These are phyloP conservation scores for Aureobasidium zeae DNA, from an alignment of 2,329 filamentous ascomycete genomes.

Conservation along the genomic window DNA sequence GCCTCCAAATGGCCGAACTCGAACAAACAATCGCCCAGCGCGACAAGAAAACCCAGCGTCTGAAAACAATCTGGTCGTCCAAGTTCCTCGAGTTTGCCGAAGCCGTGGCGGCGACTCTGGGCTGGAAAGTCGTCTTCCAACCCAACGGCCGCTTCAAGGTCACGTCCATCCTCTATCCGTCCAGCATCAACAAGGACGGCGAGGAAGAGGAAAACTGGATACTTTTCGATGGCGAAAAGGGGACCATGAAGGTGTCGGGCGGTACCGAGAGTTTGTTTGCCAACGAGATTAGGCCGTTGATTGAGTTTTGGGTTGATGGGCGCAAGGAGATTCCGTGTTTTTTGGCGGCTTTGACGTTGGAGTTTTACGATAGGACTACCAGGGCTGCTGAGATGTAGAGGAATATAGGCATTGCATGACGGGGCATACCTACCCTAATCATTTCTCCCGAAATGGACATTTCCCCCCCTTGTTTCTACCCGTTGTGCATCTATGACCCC, in stretches of 20 bases:
- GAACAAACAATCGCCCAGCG: constrained; percentile 45
- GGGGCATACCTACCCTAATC: too few relatives aligned
- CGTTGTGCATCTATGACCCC: too few relatives aligned
- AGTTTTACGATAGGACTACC: constrained; percentile 72
- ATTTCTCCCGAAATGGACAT: too few relatives aligned
- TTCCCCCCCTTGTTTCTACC: too few relatives aligned
- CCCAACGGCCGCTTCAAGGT: constrained; percentile 95
- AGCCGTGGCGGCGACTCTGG: constrained; percentile 81
- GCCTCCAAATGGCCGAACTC: constrained; percentile 61
- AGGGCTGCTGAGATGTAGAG: constrained; percentile 9
- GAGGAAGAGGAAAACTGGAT: constrained; percentile 52
- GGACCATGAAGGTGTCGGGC: constrained; percentile 95
- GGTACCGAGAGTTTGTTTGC: constrained; percentile 83
- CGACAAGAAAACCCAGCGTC: constrained; percentile 73
- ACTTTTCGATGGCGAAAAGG: constrained; percentile 85
- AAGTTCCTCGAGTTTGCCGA: constrained; percentile 95
- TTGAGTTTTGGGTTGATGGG: constrained; percentile 93
- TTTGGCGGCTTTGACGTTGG: constrained; percentile 78
- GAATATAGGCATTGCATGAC: too few relatives aligned
- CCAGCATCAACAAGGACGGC: constrained; percentile 21
- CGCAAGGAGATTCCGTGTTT: constrained; percentile 91
- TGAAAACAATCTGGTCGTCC: constrained; percentile 85
- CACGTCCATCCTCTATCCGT: constrained; percentile 71
- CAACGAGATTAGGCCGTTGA: constrained; percentile 70
- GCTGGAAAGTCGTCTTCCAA: constrained; percentile 92